Evolutionary conservation across 495 filamentous ascomycete genomes (phyloP).

Genomic region (Talaromyces liani): DNA sequence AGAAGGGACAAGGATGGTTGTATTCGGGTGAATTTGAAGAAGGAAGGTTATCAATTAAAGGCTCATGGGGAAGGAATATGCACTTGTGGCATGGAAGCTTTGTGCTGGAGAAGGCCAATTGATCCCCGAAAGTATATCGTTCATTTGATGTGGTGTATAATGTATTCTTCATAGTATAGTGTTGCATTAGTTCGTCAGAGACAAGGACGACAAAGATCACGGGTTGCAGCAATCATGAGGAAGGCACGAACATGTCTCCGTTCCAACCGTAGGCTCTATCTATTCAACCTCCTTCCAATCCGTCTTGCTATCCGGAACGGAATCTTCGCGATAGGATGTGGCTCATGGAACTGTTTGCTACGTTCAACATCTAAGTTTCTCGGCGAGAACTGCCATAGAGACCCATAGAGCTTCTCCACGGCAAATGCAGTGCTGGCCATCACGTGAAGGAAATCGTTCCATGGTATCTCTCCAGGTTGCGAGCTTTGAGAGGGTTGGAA

Average conservation of each 20-base stretch:
- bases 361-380: constrained; percentile 24
- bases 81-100: background rate
- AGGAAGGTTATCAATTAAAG: background rate
- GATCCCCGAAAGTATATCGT: background rate
- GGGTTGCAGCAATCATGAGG: background rate
- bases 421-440: constrained; percentile 39
- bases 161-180: background rate
- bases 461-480: constrained; percentile 36
- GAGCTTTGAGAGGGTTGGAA: constrained; percentile 18
- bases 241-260: constrained; percentile 19
- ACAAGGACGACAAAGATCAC: background rate
- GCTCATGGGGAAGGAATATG: constrained; percentile 3
- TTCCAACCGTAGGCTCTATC: constrained; percentile 38
- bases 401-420: constrained; percentile 43
- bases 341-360: constrained; percentile 49
- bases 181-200: background rate
- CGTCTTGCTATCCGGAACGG: constrained; percentile 25
- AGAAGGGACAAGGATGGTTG: background rate
- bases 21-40: background rate
- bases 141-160: background rate
- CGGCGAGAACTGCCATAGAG: constrained; percentile 43
- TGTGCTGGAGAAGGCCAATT: background rate
- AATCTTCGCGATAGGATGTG: constrained; percentile 43
- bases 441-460: constrained; percentile 44
- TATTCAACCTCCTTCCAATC: constrained; percentile 32